Evolutionary conservation across 1,139 yeast species (phyloP).

Genomic region (Candida sanyaensis): DNA sequence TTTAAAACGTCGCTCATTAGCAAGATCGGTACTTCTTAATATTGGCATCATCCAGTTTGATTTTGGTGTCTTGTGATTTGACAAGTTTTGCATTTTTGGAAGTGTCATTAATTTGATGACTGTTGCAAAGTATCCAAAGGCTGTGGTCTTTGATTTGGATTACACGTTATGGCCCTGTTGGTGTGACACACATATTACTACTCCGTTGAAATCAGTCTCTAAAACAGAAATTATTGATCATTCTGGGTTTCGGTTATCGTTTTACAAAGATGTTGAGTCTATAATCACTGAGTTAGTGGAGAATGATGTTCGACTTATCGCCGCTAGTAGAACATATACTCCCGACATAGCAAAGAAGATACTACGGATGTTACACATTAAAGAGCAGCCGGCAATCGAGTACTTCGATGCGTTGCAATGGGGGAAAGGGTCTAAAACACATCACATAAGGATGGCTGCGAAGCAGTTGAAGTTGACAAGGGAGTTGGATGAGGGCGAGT

Average conservation of each 20-base stretch:
- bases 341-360: constrained; percentile 63
- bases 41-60: no score
- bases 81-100: no score
- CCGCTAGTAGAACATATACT: constrained; percentile 70
- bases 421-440: constrained; percentile 67
- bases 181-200: constrained; percentile 65
- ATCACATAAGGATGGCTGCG: constrained; percentile 55
- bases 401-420: constrained; percentile 60
- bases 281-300: constrained; percentile 48
- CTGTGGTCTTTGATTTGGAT: constrained; percentile 73
- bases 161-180: constrained; percentile 77
- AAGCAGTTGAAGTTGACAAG: constrained; percentile 34
- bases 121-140: constrained; percentile 46
- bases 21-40: no score
- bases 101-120: neutral
- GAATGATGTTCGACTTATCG: constrained; percentile 50
- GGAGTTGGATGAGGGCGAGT: constrained; percentile 51
- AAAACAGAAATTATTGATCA: constrained; percentile 39
- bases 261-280: constrained; percentile 62
- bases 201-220: constrained; percentile 37
- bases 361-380: constrained; percentile 49
- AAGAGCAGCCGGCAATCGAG: constrained; percentile 45
- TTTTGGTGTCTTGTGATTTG: no score
- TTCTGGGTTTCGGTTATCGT: constrained; percentile 48
- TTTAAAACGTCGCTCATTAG: no score